These are phyloP conservation scores for Acanthamoeba castellanii DNA, from an alignment of 208 protist species.

Conservation along the genomic window DNA sequence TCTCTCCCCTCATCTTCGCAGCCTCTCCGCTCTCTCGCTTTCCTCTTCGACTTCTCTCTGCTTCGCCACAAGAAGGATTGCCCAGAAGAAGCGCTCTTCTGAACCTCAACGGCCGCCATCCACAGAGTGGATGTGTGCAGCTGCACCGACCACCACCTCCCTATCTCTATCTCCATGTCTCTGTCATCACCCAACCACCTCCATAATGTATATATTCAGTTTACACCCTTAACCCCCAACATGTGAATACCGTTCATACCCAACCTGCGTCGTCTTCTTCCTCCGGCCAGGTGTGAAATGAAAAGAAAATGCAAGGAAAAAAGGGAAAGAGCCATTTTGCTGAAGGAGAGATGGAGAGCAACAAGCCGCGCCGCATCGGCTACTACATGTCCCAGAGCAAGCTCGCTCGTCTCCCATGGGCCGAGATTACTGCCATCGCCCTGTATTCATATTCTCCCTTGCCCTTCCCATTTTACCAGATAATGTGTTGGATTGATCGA, in stretches of 20 bases:
- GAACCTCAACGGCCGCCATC: background rate
- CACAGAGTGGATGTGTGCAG: background rate
- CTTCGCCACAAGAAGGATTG: slow-evolving; percentile 7
- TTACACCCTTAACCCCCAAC: no score
- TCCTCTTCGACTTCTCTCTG: background rate
- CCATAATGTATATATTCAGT: no score
- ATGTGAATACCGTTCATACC: no score
- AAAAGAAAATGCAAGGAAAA: background rate
- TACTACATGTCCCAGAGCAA: slow-evolving; percentile 69
- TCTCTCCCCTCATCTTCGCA: background rate
- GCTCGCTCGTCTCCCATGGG: slow-evolving; percentile 18
- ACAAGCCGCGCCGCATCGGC: background rate
- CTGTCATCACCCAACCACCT: background rate
- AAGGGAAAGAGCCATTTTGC: background rate
- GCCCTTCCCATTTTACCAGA: background rate
- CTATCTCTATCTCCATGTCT: background rate
- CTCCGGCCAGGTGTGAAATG: no score
- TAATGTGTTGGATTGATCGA: background rate
- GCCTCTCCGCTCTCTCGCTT: background rate
- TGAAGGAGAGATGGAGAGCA: background rate
- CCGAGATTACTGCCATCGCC: slow-evolving; percentile 40
- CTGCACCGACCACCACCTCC: background rate
- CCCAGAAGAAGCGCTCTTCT: slow-evolving; percentile 71
- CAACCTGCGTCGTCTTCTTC: no score
- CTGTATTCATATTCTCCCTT: background rate